Conservation (phyloP, 495 filamentous ascomycete species). For the Penicillium simplicissimum region DNA sequence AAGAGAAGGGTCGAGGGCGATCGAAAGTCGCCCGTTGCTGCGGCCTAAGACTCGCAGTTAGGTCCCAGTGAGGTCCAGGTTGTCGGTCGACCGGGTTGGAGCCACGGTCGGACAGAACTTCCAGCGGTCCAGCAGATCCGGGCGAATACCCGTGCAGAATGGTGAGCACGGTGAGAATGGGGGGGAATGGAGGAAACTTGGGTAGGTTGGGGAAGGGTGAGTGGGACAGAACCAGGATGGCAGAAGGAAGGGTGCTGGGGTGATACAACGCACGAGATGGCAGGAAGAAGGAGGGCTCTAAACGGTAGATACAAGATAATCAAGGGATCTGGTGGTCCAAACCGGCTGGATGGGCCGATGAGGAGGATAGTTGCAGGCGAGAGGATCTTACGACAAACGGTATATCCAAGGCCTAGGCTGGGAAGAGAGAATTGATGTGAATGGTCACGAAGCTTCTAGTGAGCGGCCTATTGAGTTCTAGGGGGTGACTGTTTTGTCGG, state of each 20-base stretch:
- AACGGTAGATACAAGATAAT: not conserved
- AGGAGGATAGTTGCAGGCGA: not conserved
- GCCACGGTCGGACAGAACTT: slow-evolving; percentile 38
- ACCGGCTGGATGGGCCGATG: slow-evolving; percentile 3
- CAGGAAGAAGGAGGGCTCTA: too few relatives aligned
- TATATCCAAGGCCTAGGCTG: not conserved
- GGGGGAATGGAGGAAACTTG: not conserved
- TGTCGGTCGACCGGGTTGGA: slow-evolving; percentile 23
- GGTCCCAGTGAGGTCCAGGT: slow-evolving; percentile 11
- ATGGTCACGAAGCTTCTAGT: not conserved
- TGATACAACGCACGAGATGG: not conserved
- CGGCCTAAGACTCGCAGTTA: too few relatives aligned
- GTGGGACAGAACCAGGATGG: slow-evolving; percentile 17
- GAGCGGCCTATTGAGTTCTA: not conserved
- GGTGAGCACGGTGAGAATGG: not conserved
- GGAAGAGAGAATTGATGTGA: not conserved
- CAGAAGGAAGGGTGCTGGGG: not conserved
- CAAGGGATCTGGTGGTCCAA: not conserved
- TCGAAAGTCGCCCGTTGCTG: not conserved
- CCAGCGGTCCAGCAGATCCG: slow-evolving; percentile 37
- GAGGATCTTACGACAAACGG: slow-evolving; percentile 8
- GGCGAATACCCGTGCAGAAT: slow-evolving; percentile 20
- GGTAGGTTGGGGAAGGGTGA: slow-evolving; percentile 6
- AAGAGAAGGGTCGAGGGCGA: not conserved
- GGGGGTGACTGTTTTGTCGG: not conserved